Evolutionary conservation across 2,329 filamentous ascomycete genomes (phyloP), one percentile per base, ranked within the genome.

Genomic region (Trichoderma arundinaceum): DNA sequence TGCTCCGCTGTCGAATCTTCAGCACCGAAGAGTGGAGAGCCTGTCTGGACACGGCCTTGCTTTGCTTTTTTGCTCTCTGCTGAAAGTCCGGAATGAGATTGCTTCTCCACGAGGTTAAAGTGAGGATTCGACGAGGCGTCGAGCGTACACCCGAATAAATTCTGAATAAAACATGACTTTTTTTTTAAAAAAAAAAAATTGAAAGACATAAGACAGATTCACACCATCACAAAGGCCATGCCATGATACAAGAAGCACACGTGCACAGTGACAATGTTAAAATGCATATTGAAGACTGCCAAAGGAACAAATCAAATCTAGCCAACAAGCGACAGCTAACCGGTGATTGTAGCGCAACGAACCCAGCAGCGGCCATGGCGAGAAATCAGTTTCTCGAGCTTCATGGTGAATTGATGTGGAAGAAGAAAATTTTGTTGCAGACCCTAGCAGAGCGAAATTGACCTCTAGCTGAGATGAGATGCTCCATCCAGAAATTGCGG

Each of bases 61-160:
- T 28, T 28, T 28, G 22, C 22, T 28, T 28, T 28, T 28, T 28
- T 28, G 22, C 22, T 28, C 4, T 28, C 4, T 49, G 22, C 13
- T 35, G 35, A 65, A 70, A 68, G 69, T 67, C 64, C 60, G 61
- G 53, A 64, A 73, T 74, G 77, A 76, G 78, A 79, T 75, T 77
- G 78, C 77, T 78, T 79, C 78, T 79, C 84, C 85, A 88, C 83
- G 86, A 89, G 87, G 87, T 90, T 90, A 88, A 90, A 90, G 87
- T 87, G 82, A 87, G 83, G 82, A 80, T 84, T 71, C 76, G 82
- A 82, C 80, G 78, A 80, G 79, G 86, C 85, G 87, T 89, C 82
- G 87, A 90, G 87, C 82, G 81, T 81, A 82, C 81, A 77, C 79
- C 78, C 75, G 70, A 77, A 77, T 74, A 76, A 76, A 77, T 77